Conservation (phyloP, 306 rosid genomes). For the Bauhinia variegata region DNA sequence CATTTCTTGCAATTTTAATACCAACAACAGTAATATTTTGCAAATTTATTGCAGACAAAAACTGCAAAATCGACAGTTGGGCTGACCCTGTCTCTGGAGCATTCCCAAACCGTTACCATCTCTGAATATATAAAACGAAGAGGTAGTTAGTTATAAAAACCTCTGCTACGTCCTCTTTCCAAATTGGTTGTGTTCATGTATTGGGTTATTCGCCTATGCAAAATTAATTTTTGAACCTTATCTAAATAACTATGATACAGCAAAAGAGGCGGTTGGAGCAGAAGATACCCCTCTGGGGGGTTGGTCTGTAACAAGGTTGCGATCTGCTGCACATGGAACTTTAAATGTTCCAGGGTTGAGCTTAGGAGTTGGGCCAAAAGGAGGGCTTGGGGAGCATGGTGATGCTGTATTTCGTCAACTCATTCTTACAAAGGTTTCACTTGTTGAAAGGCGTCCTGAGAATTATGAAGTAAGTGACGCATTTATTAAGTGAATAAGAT, state of each 20-base stretch:
- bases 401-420: conserved; percentile 97
- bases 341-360: conserved; percentile 88
- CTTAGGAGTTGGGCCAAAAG: conserved; percentile 94
- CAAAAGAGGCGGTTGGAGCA: conserved; percentile 98
- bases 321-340: conserved; percentile 97
- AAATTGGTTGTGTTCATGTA: neutral
- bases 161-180: conserved; percentile 24
- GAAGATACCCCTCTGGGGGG: conserved; percentile 95
- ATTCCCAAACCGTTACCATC: conserved; percentile 68
- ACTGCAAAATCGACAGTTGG: conserved; percentile 92
- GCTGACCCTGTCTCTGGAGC: conserved; percentile 77
- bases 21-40: conserved; percentile 28
- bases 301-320: conserved; percentile 95
- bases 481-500: conserved; percentile 38
- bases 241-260: conserved; percentile 48
- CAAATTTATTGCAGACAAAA: conserved; percentile 71
- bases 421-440: conserved; percentile 89
- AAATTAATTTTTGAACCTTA: conserved; percentile 28
- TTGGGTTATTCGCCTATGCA: conserved; percentile 21
- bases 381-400: conserved; percentile 98
- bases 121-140: conserved; percentile 83
- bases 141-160: conserved; percentile 55
- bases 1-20: conserved; percentile 12
- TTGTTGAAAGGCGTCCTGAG: conserved; percentile 98
- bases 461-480: conserved; percentile 96